Evolutionary conservation across 805 yeast genomes (phyloP).

Genomic region (Lachancea dasiensis): DNA sequence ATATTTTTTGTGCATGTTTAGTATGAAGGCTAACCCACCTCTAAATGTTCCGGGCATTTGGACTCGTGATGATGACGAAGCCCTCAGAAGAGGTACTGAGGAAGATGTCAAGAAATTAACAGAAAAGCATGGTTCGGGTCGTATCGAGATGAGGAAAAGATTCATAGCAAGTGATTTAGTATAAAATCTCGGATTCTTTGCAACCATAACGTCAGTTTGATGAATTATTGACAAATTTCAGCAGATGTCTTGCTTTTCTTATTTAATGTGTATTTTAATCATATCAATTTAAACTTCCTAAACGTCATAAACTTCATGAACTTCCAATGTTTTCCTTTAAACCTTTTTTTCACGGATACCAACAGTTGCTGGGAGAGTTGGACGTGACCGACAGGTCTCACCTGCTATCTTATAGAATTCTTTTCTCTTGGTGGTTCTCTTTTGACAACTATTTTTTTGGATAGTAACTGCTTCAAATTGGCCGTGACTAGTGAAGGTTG

Average conservation of each 20-base stretch:
- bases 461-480: constrained; percentile 51
- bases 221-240: too few relatives aligned
- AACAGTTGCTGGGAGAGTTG: too few relatives aligned
- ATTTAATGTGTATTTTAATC: too few relatives aligned
- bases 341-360: too few relatives aligned
- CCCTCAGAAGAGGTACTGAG: constrained; percentile 31
- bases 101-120: constrained; percentile 32
- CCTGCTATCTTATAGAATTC: constrained; percentile 20
- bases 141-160: constrained; percentile 38
- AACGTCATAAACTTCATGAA: too few relatives aligned
- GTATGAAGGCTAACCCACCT: constrained; percentile 40
- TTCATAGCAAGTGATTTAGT: constrained; percentile 36
- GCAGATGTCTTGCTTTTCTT: too few relatives aligned
- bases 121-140: constrained; percentile 37
- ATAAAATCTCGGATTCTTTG: constrained; percentile 11
- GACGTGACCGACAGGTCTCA: too few relatives aligned
- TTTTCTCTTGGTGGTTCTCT: constrained; percentile 40
- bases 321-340: too few relatives aligned
- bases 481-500: constrained; percentile 8
- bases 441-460: constrained; percentile 56
- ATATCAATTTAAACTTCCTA: too few relatives aligned
- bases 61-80: constrained; percentile 40
- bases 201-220: too few relatives aligned
- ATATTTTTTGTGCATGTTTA: constrained; percentile 37
- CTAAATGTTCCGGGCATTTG: constrained; percentile 40